Conservation (phyloP, 2,329 filamentous ascomycete species). For the Pestalotiopsis sp. region DNA sequence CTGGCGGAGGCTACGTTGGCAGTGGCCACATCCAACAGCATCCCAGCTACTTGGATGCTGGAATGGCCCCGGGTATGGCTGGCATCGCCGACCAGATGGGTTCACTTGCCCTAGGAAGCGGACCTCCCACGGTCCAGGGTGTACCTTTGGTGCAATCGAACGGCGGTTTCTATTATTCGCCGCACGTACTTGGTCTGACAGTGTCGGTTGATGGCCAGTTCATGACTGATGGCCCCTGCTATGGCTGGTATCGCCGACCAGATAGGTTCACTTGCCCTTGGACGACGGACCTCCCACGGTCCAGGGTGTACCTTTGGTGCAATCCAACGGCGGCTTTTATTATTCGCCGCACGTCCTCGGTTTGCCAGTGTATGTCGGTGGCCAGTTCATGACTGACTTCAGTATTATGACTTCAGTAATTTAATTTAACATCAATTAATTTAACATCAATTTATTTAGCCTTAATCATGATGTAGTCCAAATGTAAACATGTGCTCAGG, state of each 20-base stretch:
- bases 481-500: background rate
- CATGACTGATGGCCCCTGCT: too few relatives aligned
- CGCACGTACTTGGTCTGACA: background rate
- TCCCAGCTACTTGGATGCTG: too few relatives aligned
- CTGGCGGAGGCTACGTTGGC: too few relatives aligned
- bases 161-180: background rate
- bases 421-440: background rate
- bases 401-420: too few relatives aligned
- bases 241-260: too few relatives aligned
- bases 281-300: too few relatives aligned
- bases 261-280: too few relatives aligned
- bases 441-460: background rate
- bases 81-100: too few relatives aligned
- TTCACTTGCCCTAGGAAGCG: slow-evolving; percentile 15
- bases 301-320: too few relatives aligned
- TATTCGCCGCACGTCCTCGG: background rate
- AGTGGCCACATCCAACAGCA: too few relatives aligned
- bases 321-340: background rate
- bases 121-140: background rate
- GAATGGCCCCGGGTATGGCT: too few relatives aligned
- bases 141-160: background rate
- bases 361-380: background rate
- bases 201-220: too few relatives aligned
- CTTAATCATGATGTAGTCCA: background rate
- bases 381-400: background rate